Percentiles rank a stretch among this genome's conserved stretches.
Conservation (phyloP, 129 eudicot species). For the Flaveria linearis region DNA sequence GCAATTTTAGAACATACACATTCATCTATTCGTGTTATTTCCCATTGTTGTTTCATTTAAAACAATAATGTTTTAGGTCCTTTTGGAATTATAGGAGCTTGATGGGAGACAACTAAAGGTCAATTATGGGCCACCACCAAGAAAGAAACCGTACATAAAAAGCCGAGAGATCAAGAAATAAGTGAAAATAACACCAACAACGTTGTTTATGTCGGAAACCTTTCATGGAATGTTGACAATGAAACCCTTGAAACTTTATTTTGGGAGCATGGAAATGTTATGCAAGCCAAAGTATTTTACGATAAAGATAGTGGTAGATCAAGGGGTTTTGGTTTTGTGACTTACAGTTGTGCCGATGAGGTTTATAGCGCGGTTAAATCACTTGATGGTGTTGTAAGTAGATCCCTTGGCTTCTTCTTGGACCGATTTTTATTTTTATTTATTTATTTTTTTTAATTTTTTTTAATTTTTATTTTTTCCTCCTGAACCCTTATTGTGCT, state of each 20-base stretch:
- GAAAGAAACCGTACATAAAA: conserved; percentile 48
- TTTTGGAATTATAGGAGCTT: conserved; percentile 57
- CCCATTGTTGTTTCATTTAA: background rate
- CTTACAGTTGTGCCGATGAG: conserved; percentile 67
- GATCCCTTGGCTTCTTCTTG: conserved; percentile 5
- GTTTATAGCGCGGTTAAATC: conserved; percentile 69
- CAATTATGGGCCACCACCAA: conserved; percentile 79
- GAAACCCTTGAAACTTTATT: conserved; percentile 67
- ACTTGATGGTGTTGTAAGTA: conserved; percentile 75
- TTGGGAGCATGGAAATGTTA: conserved; percentile 73
- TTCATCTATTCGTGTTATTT: background rate
- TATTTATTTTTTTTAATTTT: background rate
- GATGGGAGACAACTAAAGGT: conserved; percentile 73
- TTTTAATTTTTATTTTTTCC: background rate
- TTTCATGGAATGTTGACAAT: conserved; percentile 80
- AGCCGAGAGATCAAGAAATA: conserved; percentile 39
- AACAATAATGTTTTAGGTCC: background rate
- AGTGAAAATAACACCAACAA: conserved; percentile 50
- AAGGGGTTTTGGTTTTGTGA: conserved; percentile 92
- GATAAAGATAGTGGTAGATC: conserved; percentile 90
- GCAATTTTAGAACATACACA: background rate
- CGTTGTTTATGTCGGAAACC: conserved; percentile 80
- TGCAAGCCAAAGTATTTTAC: conserved; percentile 74
- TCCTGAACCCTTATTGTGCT: background rate
- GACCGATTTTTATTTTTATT: background rate